Conservation (phyloP, 2,329 filamentous ascomycete species). For the Pestalotiopsis sp. region DNA sequence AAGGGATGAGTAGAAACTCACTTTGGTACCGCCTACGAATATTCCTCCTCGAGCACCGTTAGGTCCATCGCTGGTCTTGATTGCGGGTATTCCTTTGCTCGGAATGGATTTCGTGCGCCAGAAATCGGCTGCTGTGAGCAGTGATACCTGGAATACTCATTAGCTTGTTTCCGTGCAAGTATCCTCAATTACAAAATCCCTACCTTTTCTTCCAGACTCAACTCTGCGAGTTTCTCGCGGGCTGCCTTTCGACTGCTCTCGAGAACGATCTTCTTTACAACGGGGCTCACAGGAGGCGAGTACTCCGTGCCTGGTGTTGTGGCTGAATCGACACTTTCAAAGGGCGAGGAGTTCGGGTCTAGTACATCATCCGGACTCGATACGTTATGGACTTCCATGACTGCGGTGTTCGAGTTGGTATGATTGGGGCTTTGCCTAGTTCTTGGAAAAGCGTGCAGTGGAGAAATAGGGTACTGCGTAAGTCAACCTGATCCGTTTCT, state of each 20-base stretch:
- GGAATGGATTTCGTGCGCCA: conserved; percentile 70
- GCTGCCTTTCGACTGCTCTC: conserved; percentile 44
- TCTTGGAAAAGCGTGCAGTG: neutral
- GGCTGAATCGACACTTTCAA: conserved; percentile 38
- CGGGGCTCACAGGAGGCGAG: conserved; percentile 47
- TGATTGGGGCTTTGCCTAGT: neutral
- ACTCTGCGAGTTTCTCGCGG: conserved; percentile 51
- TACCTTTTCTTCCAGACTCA: conserved; percentile 63
- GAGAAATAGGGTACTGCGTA: neutral
- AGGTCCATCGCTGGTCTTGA: conserved; percentile 71
- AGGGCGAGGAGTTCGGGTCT: conserved; percentile 38
- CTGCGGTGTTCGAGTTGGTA: conserved; percentile 8
- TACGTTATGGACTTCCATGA: conserved; percentile 31
- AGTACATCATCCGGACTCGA: conserved; percentile 30
- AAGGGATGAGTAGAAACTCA: conserved; percentile 26
- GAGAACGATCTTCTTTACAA: conserved; percentile 36
- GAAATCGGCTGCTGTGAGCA: conserved; percentile 66
- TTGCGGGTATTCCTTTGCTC: conserved; percentile 63
- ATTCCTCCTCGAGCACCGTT: conserved; percentile 71
- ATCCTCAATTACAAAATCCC: neutral
- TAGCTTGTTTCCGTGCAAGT: conserved; percentile 15
- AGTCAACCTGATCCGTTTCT: neutral
- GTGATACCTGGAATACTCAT: conserved; percentile 48
- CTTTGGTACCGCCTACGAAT: conserved; percentile 69
- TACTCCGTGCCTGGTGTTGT: conserved; percentile 55